Conservation (phyloP, 352 stramenopile genomes). For the Globisporangium ultimum region DNA sequence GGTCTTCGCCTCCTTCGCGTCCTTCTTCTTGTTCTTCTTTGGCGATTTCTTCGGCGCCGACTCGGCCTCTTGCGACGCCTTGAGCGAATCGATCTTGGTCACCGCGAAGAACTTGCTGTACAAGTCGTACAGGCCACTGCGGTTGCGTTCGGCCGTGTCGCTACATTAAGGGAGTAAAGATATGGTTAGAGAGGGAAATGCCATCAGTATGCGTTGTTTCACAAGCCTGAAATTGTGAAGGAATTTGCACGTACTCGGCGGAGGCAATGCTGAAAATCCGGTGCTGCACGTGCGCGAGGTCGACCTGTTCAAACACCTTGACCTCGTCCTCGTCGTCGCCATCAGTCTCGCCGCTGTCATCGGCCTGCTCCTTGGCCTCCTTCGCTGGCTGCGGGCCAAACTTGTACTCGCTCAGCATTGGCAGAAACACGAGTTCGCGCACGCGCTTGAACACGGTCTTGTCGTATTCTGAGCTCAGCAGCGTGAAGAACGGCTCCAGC, state of each 20-base stretch:
- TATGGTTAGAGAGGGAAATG: not conserved
- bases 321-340: constrained; percentile 43
- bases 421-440: constrained; percentile 67
- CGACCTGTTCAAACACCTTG: constrained; percentile 64
- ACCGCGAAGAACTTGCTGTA: constrained; percentile 69
- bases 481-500: constrained; percentile 78
- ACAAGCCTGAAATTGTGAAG: not conserved
- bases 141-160: constrained; percentile 77
- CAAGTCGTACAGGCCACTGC: constrained; percentile 68
- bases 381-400: constrained; percentile 52
- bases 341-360: constrained; percentile 38
- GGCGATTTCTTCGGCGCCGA: constrained; percentile 14
- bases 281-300: constrained; percentile 69
- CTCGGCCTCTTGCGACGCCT: constrained; percentile 41
- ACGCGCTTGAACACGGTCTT: constrained; percentile 80
- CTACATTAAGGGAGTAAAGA: constrained; percentile 15
- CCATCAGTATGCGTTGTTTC: not conserved
- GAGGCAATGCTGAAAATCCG: constrained; percentile 77
- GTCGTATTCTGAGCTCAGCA: constrained; percentile 77
- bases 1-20: constrained; percentile 9
- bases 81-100: constrained; percentile 77
- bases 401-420: constrained; percentile 63
- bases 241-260: constrained; percentile 37
- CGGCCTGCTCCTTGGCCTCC: constrained; percentile 31
- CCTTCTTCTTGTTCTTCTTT: constrained; percentile 29